These are phyloP conservation scores for Hymenoscyphus salicellus DNA, from an alignment of 2,329 filamentous ascomycete species.

Conservation along the genomic window DNA sequence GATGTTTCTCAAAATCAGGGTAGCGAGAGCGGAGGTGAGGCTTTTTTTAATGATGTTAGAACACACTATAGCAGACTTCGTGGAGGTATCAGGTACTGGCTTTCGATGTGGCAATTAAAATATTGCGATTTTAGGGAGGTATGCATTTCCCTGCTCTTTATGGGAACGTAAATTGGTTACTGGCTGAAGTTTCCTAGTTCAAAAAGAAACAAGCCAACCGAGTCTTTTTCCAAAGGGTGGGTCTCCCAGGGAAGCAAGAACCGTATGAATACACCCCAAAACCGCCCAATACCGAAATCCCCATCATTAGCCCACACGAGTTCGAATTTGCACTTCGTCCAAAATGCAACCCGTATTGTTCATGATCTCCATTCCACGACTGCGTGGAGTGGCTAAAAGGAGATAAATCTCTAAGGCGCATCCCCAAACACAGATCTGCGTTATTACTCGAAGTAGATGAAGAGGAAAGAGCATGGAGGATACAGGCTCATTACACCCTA, in stretches of 20 bases:
- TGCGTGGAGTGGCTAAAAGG: background rate
- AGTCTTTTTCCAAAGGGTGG: background rate
- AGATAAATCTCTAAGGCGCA: background rate
- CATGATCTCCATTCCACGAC: background rate
- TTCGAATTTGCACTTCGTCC: background rate
- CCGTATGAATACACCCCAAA: background rate
- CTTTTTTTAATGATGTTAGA: background rate
- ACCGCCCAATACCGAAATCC: background rate
- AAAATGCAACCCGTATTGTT: background rate
- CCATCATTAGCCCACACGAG: background rate
- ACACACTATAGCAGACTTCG: background rate
- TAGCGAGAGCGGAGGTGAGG: background rate
- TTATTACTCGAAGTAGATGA: background rate
- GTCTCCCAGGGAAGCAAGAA: background rate
- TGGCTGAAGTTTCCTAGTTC: background rate
- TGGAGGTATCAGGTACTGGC: background rate
- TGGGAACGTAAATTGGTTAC: background rate
- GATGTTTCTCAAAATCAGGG: background rate
- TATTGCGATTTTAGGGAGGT: background rate
- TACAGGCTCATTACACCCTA: background rate
- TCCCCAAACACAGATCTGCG: background rate
- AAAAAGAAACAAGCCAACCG: background rate
- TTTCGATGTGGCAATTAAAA: background rate
- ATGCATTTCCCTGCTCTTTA: background rate
- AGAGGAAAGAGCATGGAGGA: background rate